These are phyloP conservation scores for Coprinopsis cinerea DNA, from an alignment of 768 basidiomycete species.

Conservation along the genomic window DNA sequence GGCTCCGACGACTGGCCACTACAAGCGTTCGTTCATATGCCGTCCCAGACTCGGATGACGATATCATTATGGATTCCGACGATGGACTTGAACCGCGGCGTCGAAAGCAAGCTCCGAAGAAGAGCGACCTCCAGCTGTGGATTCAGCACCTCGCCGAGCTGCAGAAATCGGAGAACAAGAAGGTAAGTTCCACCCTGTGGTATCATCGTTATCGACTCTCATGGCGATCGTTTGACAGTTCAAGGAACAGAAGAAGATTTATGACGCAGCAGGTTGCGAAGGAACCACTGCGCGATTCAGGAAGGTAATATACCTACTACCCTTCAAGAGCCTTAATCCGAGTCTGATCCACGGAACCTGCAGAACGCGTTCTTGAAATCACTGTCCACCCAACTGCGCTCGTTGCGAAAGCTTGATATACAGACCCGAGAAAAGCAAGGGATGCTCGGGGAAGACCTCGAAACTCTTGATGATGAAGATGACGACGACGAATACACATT, in stretches of 20 bases:
- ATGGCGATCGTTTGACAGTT: conserved; percentile 34
- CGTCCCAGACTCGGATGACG: conserved; percentile 69
- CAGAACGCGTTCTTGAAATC: conserved; percentile 71
- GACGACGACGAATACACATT: conserved; percentile 48
- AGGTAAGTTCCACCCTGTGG: conserved; percentile 35
- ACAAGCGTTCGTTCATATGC: conserved; percentile 52
- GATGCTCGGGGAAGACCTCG: conserved; percentile 24
- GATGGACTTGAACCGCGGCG: background rate
- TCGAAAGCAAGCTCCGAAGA: conserved; percentile 28
- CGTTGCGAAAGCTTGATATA: conserved; percentile 54
- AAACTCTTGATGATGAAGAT: conserved; percentile 42
- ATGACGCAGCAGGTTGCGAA: conserved; percentile 41
- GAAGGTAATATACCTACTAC: conserved; percentile 42
- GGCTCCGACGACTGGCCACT: conserved; percentile 56
- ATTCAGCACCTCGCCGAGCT: conserved; percentile 58
- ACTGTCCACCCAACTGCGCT: conserved; percentile 49
- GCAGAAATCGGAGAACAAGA: conserved; percentile 61
- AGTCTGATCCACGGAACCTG: background rate
- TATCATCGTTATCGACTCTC: conserved; percentile 1
- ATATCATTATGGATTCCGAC: conserved; percentile 18
- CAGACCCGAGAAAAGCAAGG: conserved; percentile 36
- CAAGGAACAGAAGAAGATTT: conserved; percentile 53
- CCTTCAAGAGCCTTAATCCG: too few species aligned
- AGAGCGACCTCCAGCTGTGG: conserved; percentile 56
- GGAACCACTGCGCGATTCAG: conserved; percentile 35